Percentiles rank a stretch among this genome's conserved stretches.
Conservation (phyloP, 2,329 filamentous ascomycete genomes). For the Epichloe hybrida region DNA sequence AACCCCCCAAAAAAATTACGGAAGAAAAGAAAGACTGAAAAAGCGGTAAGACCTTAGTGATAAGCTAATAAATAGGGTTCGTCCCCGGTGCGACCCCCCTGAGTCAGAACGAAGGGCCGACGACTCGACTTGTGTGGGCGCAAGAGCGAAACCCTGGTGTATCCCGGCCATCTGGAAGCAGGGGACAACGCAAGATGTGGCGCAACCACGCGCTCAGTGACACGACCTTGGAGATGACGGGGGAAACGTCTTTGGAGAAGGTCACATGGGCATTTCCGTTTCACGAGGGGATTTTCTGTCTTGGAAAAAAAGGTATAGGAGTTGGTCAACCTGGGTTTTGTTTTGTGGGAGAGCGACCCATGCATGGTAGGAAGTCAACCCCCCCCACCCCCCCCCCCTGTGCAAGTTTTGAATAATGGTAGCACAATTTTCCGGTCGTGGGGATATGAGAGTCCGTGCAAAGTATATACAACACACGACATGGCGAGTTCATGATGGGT, state of each 20-base stretch:
- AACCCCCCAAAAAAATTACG: no score
- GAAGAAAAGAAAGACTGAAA: not conserved
- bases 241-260: not conserved
- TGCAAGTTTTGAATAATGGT: not conserved
- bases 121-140: not conserved
- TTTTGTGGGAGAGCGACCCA: not conserved
- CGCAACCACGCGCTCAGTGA: constrained; percentile 1
- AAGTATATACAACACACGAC: no score
- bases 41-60: not conserved
- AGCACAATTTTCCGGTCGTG: not conserved
- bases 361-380: not conserved
- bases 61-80: not conserved
- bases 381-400: no score
- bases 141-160: not conserved
- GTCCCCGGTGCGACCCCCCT: not conserved
- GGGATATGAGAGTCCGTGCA: not conserved
- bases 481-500: no score
- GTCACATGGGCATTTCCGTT: no score
- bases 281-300: no score
- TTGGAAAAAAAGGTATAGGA: no score
- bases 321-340: no score
- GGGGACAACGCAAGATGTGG: not conserved
- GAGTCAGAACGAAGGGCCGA: not conserved
- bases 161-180: not conserved
- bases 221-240: not conserved